Evolutionary conservation across 2,329 filamentous ascomycete species (phyloP).

Genomic region (Fusarium cicatricum): DNA sequence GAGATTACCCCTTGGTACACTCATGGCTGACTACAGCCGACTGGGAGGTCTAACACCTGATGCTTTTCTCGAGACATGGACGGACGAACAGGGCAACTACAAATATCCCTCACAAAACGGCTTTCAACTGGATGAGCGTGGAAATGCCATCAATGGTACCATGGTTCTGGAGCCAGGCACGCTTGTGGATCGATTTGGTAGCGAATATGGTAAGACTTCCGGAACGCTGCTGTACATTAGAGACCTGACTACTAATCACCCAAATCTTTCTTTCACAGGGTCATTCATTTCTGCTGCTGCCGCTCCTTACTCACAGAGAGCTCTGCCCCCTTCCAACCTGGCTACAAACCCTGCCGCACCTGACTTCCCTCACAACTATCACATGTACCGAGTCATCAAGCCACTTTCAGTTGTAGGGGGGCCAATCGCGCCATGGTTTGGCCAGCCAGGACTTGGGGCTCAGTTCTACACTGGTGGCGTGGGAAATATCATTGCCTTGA

Average conservation of each 20-base stretch:
- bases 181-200: slow-evolving; percentile 59
- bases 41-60: slow-evolving; percentile 52
- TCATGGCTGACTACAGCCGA: slow-evolving; percentile 47
- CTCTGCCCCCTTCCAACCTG: slow-evolving; percentile 57
- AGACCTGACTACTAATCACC: slow-evolving; percentile 20
- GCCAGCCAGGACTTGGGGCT: slow-evolving; percentile 57
- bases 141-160: slow-evolving; percentile 51
- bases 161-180: slow-evolving; percentile 51
- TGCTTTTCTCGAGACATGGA: slow-evolving; percentile 50
- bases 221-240: background rate
- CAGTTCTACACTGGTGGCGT: slow-evolving; percentile 44
- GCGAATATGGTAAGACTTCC: slow-evolving; percentile 49
- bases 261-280: slow-evolving; percentile 8
- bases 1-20: slow-evolving; percentile 45
- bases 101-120: slow-evolving; percentile 53
- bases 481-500: slow-evolving; percentile 17
- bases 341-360: slow-evolving; percentile 44
- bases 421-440: slow-evolving; percentile 59
- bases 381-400: slow-evolving; percentile 55
- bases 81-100: slow-evolving; percentile 38
- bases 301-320: slow-evolving; percentile 56
- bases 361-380: slow-evolving; percentile 57
- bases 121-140: slow-evolving; percentile 49
- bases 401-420: slow-evolving; percentile 52
- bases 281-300: slow-evolving; percentile 53